Base-by-base conservation (phyloP, 371 early-diverging fungal genomes). In the Apophysomyces variabilis region DNA sequence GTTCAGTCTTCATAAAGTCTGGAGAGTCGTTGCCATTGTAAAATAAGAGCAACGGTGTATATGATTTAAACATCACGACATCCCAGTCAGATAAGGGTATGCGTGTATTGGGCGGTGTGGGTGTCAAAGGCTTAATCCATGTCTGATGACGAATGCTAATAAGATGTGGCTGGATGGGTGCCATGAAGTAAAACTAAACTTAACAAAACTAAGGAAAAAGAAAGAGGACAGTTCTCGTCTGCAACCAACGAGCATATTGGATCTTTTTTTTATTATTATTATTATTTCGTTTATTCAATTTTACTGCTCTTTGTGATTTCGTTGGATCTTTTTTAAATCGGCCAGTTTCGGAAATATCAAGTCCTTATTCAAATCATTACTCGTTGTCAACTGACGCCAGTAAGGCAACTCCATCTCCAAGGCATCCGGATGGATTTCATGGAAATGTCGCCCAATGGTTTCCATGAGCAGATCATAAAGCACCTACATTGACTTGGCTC, bases 61-160 rank as follows among this genome's bases (percentile, higher is more conserved):
- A 79, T 0, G 79, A 76, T 45, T 76, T 76, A 58, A 70, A 79
- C 79, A 79, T 79, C 41, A 79, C 79, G n/a, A 70, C 63, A 64
- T 79, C 79, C 79, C 79, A 79, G 38, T 79, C 79, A 1, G 79
- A 76, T 35, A 79, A 45, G 4, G 70, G 57, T 5, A 74, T 66
- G 41, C 62, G 62, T 45, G 45, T 68, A 21, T 67, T 44, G 21
- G 43, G 12, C 5, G 74, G 62, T 14, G 75, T 78, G 2, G 72
- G 66, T 36, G 45, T 60, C 0, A 65, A 39, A 7, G 78, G 78
- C 36, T 57, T 70, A 9, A 75, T 26, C 72, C 72, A 75, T 60
- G 64, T 61, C 32, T 61, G 64, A 26, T 44, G 44, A 1, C 38
- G 64, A 6, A 61, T 16, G 11, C 61, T 46, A 56, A 69, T 60